A percentile compares a stretch with the other conserved stretches of the same genome.
Conservation (phyloP, 257 asterid genomes). For the Leptodermis oblonga region DNA sequence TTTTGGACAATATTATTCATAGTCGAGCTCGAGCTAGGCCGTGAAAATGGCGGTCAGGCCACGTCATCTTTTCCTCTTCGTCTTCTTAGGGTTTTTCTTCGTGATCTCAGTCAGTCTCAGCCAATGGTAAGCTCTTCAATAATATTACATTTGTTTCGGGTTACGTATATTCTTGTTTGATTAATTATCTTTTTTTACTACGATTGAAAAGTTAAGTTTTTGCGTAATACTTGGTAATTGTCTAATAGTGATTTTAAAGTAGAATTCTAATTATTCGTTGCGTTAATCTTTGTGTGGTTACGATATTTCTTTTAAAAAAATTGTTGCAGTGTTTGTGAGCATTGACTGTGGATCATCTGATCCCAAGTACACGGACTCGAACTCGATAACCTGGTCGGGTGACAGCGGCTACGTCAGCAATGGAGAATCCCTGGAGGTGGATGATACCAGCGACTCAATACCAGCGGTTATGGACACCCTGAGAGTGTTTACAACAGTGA, state of each 20-base stretch:
- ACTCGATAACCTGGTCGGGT: conserved; percentile 25
- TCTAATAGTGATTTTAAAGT: too few relatives aligned
- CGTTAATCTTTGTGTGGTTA: too few relatives aligned
- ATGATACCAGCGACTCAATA: conserved; percentile 20
- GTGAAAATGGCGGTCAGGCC: conserved; percentile 21
- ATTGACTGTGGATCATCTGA: conserved; percentile 44
- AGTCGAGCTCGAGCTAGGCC: too few relatives aligned
- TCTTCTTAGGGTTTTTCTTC: conserved; percentile 17
- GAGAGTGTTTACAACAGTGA: conserved; percentile 40
- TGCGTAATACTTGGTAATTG: too few relatives aligned
- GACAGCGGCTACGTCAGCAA: conserved; percentile 19
- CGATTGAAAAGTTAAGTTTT: too few relatives aligned
- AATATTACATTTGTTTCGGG: too few relatives aligned
- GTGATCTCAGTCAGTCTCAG: conserved; percentile 15
- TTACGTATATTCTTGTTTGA: too few relatives aligned
- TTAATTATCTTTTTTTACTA: too few relatives aligned
- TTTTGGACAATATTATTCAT: too few relatives aligned
- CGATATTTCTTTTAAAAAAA: too few relatives aligned
- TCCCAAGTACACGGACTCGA: conserved; percentile 15
- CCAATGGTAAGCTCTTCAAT: conserved; percentile 27
- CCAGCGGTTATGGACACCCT: conserved; percentile 40
- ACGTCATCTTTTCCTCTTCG: conserved; percentile 8
- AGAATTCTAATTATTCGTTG: too few relatives aligned
- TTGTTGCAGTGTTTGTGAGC: conserved; percentile 26
- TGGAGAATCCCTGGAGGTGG: conserved; percentile 20